Evolutionary conservation across 176 grass and related monocot genomes (phyloP).

Genomic region (Hordeum vulgare): MorexV3_pseudomolecules_assembly NC_058524.1:5327588-5328087

Average conservation of each 20-base stretch:
- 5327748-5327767: conserved; percentile 35
- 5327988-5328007: conserved; percentile 42
- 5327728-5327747: conserved; percentile 62
- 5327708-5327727: conserved; percentile 73
- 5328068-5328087: conserved; percentile 63
- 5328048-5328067: conserved; percentile 63
- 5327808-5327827: conserved; percentile 8
- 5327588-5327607: background rate
- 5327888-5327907: conserved; percentile 20
- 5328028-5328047: conserved; percentile 23
- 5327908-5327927: conserved; percentile 7
- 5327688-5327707: conserved; percentile 59
- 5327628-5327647: conserved; percentile 35
- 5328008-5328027: conserved; percentile 46
- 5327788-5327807: conserved; percentile 28
- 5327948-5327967: conserved; percentile 64
- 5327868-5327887: conserved; percentile 24
- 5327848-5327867: conserved; percentile 2
- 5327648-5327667: conserved; percentile 37
- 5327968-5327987: conserved; percentile 52
- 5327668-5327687: conserved; percentile 42
- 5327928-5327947: conserved; percentile 12
- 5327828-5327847: background rate
- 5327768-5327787: conserved; percentile 51
- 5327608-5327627: background rate